Conservation (phyloP, 345 rosid species). For the Erucastrum elatum region DNA sequence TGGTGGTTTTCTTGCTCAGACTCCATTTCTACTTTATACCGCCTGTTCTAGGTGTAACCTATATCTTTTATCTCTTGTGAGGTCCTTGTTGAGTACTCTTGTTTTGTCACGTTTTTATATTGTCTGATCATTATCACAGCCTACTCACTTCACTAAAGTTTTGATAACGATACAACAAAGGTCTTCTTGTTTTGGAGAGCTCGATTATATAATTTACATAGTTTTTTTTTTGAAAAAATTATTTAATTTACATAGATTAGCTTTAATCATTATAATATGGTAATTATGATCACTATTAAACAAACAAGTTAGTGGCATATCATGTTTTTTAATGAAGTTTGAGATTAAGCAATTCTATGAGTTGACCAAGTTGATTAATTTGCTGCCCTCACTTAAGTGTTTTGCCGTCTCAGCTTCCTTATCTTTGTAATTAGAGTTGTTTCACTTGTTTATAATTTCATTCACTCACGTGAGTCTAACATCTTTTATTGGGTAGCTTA, state of each 20-base stretch:
- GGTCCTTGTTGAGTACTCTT: constrained; percentile 18
- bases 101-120: constrained; percentile 16
- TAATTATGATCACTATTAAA: not conserved
- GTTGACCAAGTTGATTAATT: constrained; percentile 41
- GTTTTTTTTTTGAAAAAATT: not conserved
- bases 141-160: constrained; percentile 9
- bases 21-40: constrained; percentile 43
- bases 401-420: constrained; percentile 42
- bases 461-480: not conserved
- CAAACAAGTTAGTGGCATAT: constrained; percentile 29
- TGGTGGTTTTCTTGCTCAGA: constrained; percentile 57
- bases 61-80: constrained; percentile 23
- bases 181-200: not conserved
- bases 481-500: not conserved
- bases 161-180: constrained; percentile 14
- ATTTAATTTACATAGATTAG: not conserved
- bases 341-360: not conserved
- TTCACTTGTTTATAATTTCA: constrained; percentile 36
- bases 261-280: constrained; percentile 15
- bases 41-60: constrained; percentile 28
- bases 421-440: constrained; percentile 28
- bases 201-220: not conserved
- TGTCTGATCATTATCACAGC: constrained; percentile 8
- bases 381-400: constrained; percentile 35
- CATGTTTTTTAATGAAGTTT: not conserved